Evolutionary conservation across 1,284 basidiomycete species (phyloP), one percentile per base, ranked within the genome.

Genomic region (Boletus semigastroideus): DNA sequence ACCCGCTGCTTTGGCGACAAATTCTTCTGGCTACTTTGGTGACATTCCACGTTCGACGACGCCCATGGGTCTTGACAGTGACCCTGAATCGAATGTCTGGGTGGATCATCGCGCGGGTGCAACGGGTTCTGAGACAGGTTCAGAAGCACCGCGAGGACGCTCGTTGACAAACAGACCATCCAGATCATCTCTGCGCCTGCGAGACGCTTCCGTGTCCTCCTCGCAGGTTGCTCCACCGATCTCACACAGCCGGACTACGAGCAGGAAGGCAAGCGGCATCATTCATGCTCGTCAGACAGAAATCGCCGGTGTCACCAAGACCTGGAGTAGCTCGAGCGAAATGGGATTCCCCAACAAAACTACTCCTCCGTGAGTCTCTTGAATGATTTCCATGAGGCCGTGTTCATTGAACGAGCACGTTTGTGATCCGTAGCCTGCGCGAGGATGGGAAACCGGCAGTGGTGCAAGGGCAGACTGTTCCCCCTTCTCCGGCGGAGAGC

Each of bases 391-490:
- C 22, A 38, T 16, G 31, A 20, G 9, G 10, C 20, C 16, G 16
- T 48, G 36, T 47, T 48, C 19, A 42, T 17, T 16, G 17, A 12
- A 33, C 20, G 36, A 54, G 17, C 7, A n/a, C 34, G 33, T 28
- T 14, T 55, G 41, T 51, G 19, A 42, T 44, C 25, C 12, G 41
- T 51, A 71, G 67, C 4, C 47, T 65, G 40, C 65, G 65, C 1
- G 64, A 71, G 20, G 73, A 79, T 52, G 70, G 72, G 5, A 68
- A 66, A 31, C 47, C 40, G 13, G 49, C 19, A 1, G 55, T 28
- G 6, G 37, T 48, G 7, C 52, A 56, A 27, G 54, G 42, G 9
- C 57, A 68, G 34, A 31, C 31, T 13, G 33, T 25, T 12, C 13
- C 52, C 13, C 7, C 42, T 46, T 70, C 65, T 14, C 65, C 67